Evolutionary conservation across 805 yeast genomes (phyloP), one percentile per base, ranked within the genome.

Genomic region (Monosporozyma aerobia): DNA sequence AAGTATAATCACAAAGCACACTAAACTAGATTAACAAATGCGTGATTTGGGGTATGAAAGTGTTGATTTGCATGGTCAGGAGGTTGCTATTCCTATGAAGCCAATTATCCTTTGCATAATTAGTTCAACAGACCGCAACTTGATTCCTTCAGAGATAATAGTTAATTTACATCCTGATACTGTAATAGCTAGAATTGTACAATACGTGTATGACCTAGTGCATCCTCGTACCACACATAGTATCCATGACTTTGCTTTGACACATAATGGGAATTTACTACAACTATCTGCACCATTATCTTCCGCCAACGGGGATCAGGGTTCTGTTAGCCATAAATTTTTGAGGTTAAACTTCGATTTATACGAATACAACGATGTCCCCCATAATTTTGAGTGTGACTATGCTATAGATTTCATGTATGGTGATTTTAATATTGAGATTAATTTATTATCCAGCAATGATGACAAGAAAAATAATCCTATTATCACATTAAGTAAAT

Each of bases 161-260:
- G 53, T 67, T 5, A 58, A 58, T 44, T 64, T 61, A 1, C 71
- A 61, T 47, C 63, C 65, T 0, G 53, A 57, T 44, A 57, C 65
- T 7, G 50, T 54, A 10, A 59, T 63, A 27, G 54, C 55, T 3
- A 56, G 69, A 49, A 41, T 67, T 8, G 44, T 63, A 35, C 67
- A 66, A 45, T 67, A 65, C 47, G 50, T 64, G n/a, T 67, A 64
- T 48, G 55, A 53, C 44, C 48, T 50, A 41, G 10, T 52, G 32
- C 27, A 11, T 22, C 27, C 10, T 22, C 8, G 16, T 23, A 29
- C 29, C 5, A 39, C 37, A 2, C n/a, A 27, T 11, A 33, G 11
- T 25, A 33, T 46, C 23, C 11, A 33, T n/a, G n/a, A 51, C 7
- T 51, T 16, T 41, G 10, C 8, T 40, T 25, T 53, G 23, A 25